Evolutionary conservation across 2,329 filamentous ascomycete genomes (phyloP).

Genomic region (Gnomoniopsis sp.): DNA sequence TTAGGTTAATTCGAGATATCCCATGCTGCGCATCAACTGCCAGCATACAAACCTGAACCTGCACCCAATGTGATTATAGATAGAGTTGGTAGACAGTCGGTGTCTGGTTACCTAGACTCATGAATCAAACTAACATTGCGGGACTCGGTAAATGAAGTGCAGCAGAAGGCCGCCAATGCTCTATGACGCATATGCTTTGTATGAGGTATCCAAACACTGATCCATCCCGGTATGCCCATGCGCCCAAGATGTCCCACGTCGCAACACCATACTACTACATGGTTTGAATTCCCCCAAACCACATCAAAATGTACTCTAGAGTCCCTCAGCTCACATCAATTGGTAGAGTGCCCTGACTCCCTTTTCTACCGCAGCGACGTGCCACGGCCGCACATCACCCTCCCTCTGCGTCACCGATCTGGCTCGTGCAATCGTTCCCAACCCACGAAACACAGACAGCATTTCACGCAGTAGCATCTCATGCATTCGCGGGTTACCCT

Average conservation of each 20-base stretch:
- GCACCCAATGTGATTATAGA: background rate
- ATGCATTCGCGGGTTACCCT: constrained; percentile 50
- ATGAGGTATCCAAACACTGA: constrained; percentile 7
- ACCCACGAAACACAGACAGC: constrained; percentile 62
- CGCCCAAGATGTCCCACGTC: background rate
- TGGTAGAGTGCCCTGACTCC: constrained; percentile 63
- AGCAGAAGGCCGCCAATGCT: background rate
- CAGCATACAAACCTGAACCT: background rate
- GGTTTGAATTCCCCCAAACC: background rate
- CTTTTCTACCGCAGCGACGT: constrained; percentile 69
- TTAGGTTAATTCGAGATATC: background rate
- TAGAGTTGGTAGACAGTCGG: background rate
- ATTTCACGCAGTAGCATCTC: constrained; percentile 69
- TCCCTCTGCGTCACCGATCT: constrained; percentile 59
- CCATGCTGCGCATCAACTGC: background rate
- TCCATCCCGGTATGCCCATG: constrained; percentile 2
- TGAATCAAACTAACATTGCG: background rate
- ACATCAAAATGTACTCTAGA: background rate
- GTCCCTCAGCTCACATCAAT: constrained; percentile 50
- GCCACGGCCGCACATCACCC: constrained; percentile 69
- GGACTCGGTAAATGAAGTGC: background rate
- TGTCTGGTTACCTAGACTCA: background rate
- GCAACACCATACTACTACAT: background rate
- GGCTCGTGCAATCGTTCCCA: constrained; percentile 66
- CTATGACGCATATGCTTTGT: constrained; percentile 6